These are phyloP conservation scores for Cystoderma amianthinum DNA, from an alignment of 768 basidiomycete species.

Conservation along the genomic window DNA sequence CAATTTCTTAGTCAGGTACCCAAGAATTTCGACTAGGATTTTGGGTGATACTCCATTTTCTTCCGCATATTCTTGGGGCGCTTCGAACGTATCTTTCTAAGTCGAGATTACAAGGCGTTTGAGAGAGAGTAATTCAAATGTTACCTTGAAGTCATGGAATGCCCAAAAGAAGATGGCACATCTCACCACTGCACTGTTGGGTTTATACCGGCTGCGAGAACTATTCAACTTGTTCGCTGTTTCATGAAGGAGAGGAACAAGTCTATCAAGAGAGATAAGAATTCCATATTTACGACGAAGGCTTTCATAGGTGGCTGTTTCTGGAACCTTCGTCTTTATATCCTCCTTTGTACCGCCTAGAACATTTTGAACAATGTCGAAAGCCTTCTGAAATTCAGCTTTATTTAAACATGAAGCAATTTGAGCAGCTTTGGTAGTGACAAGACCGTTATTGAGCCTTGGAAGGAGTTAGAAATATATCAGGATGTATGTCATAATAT, in stretches of 20 bases:
- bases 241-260: conserved; percentile 21
- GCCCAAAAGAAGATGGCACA: conserved; percentile 43
- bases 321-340: conserved; percentile 6
- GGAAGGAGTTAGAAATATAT: not conserved
- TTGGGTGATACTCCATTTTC: conserved; percentile 15
- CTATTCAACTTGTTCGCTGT: conserved; percentile 23
- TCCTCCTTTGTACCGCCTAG: conserved; percentile 10
- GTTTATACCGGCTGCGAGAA: conserved; percentile 11
- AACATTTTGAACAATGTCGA: conserved; percentile 16
- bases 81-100: no score
- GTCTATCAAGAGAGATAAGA: conserved; percentile 8
- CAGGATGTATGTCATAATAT: not conserved
- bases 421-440: conserved; percentile 22
- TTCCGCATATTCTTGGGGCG: conserved; percentile 13
- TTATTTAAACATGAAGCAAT: conserved; percentile 23
- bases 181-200: conserved; percentile 16
- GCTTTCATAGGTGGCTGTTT: conserved; percentile 13
- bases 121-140: no score
- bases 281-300: conserved; percentile 21
- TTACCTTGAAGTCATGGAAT: conserved; percentile 24
- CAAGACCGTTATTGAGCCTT: conserved; percentile 23
- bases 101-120: no score
- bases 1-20: conserved; percentile 15
- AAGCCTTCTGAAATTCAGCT: conserved; percentile 20
- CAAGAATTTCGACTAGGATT: conserved; percentile 13